phyloP scores from a whole-genome alignment of 148 eudicot genomes.

The Vaccinium macrocarpon region DNA sequence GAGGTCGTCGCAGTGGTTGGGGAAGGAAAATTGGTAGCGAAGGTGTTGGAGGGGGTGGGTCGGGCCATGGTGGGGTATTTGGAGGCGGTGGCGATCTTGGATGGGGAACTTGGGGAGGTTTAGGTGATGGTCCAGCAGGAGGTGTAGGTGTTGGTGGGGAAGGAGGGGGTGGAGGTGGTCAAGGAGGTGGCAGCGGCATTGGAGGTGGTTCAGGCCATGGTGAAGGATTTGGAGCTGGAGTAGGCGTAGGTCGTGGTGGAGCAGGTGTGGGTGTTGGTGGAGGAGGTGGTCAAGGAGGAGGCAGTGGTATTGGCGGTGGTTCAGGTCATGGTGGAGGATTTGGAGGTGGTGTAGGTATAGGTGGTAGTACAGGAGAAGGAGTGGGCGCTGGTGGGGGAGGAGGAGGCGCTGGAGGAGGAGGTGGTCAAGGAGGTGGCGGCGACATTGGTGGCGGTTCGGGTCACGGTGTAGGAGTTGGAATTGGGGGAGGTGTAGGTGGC shows the following conservation, averaged over 20 bases:
- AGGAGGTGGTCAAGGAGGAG: constrained; percentile 5
- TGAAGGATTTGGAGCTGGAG: constrained; percentile 3
- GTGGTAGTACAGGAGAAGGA: too few relatives aligned
- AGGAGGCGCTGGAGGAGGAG: too few relatives aligned
- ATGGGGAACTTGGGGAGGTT: constrained; percentile 5
- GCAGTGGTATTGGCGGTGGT: too few relatives aligned
- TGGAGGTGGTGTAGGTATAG: too few relatives aligned
- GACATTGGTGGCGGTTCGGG: too few relatives aligned
- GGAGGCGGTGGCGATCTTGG: constrained; percentile 7
- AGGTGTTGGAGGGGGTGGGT: constrained; percentile 14
- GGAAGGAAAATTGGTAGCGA: constrained; percentile 12
- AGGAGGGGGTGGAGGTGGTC: not conserved
- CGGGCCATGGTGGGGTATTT: too few relatives aligned
- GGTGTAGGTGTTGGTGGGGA: not conserved
- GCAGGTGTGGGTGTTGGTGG: constrained; percentile 12
- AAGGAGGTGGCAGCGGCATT: constrained; percentile 7
- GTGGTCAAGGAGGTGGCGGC: too few relatives aligned
- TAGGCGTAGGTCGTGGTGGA: constrained; percentile 16
- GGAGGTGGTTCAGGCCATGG: constrained; percentile 13
- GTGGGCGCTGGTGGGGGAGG: too few relatives aligned
- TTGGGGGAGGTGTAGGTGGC: too few relatives aligned
- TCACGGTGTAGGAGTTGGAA: too few relatives aligned
- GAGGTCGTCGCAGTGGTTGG: constrained; percentile 18
- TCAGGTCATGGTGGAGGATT: too few relatives aligned
- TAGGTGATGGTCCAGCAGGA: not conserved